Evolutionary conservation across 2,329 filamentous ascomycete species (phyloP).

Genomic region (Penicillium capsulatum): DNA sequence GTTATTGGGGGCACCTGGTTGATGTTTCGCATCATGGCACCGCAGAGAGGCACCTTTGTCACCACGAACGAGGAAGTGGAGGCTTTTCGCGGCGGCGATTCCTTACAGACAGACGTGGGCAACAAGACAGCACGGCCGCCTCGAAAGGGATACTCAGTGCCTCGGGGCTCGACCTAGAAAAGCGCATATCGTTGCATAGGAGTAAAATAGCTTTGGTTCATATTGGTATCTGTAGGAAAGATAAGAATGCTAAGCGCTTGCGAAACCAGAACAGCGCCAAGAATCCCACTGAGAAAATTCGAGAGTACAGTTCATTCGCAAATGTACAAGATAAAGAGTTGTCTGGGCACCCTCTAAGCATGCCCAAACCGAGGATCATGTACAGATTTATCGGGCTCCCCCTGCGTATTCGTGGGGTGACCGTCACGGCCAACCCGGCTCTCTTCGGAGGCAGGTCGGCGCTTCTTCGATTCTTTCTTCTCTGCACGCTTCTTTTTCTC

Average conservation of each 20-base stretch:
- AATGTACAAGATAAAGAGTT: too few species aligned
- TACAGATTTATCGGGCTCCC: neutral
- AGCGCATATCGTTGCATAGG: neutral
- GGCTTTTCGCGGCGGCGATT: constrained; percentile 12
- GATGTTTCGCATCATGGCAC: constrained; percentile 19
- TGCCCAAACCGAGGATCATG: neutral
- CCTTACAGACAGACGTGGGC: constrained; percentile 9
- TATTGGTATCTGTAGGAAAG: neutral
- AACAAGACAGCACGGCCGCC: constrained; percentile 12
- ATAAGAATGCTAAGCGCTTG: too few species aligned
- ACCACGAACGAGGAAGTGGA: constrained; percentile 17
- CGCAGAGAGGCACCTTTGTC: constrained; percentile 9
- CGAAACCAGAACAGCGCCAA: too few species aligned
- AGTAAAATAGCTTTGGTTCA: neutral
- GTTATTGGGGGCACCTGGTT: constrained; percentile 19
- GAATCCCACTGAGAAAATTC: too few species aligned
- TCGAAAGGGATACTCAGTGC: constrained; percentile 1
- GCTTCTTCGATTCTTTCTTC: constrained; percentile 24
- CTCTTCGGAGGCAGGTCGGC: constrained; percentile 10
- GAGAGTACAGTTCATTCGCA: too few species aligned
- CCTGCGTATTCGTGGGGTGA: constrained; percentile 1
- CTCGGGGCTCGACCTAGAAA: constrained; percentile 2
- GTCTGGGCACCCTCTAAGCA: too few species aligned
- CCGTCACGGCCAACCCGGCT: constrained; percentile 22
- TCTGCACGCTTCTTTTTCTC: constrained; percentile 29